Conservation (phyloP, 768 basidiomycete genomes). For the Hygrocybe coccinea region DNA sequence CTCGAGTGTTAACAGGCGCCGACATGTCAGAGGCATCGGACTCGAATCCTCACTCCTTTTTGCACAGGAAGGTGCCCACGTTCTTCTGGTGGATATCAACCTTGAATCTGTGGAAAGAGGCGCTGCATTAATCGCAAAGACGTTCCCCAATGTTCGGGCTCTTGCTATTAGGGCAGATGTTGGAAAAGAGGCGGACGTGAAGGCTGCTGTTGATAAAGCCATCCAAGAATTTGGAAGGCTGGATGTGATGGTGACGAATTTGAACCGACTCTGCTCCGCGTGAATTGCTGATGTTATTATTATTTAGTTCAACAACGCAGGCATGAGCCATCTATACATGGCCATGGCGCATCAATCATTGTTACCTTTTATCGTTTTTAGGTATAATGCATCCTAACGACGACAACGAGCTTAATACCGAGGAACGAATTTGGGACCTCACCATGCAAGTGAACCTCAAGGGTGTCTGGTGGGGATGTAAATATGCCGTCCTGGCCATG, state of each 20-base stretch:
- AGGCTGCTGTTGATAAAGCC: slow-evolving; percentile 73
- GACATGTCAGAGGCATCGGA: slow-evolving; percentile 78
- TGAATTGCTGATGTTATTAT: background rate
- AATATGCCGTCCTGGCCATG: slow-evolving; percentile 97
- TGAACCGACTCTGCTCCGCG: background rate
- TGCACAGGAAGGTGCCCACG: slow-evolving; percentile 89
- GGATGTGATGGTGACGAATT: slow-evolving; percentile 77
- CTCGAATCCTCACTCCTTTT: slow-evolving; percentile 94
- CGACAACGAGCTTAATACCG: slow-evolving; percentile 93
- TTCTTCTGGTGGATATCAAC: slow-evolving; percentile 88
- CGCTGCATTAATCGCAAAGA: slow-evolving; percentile 55
- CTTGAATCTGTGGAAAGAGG: slow-evolving; percentile 64
- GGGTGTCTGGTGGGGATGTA: slow-evolving; percentile 99
- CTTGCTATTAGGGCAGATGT: slow-evolving; percentile 80
- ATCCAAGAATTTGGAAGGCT: slow-evolving; percentile 86
- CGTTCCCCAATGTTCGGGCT: slow-evolving; percentile 65
- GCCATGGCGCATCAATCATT: slow-evolving; percentile 5
- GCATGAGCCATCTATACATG: slow-evolving; percentile 31
- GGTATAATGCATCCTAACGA: slow-evolving; percentile 99
- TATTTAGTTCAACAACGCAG: slow-evolving; percentile 87
- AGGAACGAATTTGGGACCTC: slow-evolving; percentile 93
- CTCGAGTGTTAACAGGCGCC: slow-evolving; percentile 17
- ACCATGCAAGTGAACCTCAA: slow-evolving; percentile 95
- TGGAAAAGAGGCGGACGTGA: slow-evolving; percentile 80
- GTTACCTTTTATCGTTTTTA: slow-evolving; percentile 16